These are phyloP conservation scores for Beauveria sp. DNA, from an alignment of 2,329 filamentous ascomycete species.

Conservation along the genomic window DNA sequence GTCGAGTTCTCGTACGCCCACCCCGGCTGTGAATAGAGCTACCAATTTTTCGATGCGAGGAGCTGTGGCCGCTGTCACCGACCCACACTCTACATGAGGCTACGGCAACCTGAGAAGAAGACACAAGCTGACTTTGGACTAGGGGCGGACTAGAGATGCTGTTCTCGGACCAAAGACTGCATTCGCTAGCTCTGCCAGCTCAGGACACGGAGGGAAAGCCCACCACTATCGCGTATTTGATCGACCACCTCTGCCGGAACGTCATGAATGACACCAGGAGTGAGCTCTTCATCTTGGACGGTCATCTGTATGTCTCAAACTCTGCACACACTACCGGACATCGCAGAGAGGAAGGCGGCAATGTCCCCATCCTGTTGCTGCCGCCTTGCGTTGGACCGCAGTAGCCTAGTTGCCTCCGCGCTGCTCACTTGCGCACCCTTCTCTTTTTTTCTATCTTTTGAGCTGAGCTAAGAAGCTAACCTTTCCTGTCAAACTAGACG, in stretches of 20 bases:
- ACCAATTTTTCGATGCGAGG: background rate
- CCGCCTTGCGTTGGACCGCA: background rate
- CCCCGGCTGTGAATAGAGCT: background rate
- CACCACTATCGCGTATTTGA: slow-evolving; percentile 66
- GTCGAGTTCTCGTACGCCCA: slow-evolving; percentile 60
- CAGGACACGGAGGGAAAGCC: slow-evolving; percentile 50
- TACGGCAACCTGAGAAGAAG: background rate
- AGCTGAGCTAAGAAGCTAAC: background rate
- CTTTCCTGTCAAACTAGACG: slow-evolving; percentile 48
- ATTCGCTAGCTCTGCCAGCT: slow-evolving; percentile 61
- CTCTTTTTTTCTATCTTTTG: background rate
- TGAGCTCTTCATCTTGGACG: slow-evolving; percentile 84
- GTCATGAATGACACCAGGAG: slow-evolving; percentile 79
- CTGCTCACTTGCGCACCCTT: background rate
- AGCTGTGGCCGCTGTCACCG: background rate
- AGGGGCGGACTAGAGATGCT: slow-evolving; percentile 93
- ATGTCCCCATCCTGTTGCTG: background rate
- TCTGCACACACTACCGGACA: background rate
- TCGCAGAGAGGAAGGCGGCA: background rate
- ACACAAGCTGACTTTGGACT: slow-evolving; percentile 10
- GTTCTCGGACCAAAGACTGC: slow-evolving; percentile 74
- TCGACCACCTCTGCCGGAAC: slow-evolving; percentile 70
- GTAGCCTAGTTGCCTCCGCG: slow-evolving; percentile 4
- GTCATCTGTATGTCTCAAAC: slow-evolving; percentile 64
- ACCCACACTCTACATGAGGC: background rate